A percentile compares a stretch with the other conserved stretches of the same genome.
These are phyloP conservation scores for Globisporangium perplexum DNA, from an alignment of 352 stramenopile genomes.

Conservation along the genomic window DNA sequence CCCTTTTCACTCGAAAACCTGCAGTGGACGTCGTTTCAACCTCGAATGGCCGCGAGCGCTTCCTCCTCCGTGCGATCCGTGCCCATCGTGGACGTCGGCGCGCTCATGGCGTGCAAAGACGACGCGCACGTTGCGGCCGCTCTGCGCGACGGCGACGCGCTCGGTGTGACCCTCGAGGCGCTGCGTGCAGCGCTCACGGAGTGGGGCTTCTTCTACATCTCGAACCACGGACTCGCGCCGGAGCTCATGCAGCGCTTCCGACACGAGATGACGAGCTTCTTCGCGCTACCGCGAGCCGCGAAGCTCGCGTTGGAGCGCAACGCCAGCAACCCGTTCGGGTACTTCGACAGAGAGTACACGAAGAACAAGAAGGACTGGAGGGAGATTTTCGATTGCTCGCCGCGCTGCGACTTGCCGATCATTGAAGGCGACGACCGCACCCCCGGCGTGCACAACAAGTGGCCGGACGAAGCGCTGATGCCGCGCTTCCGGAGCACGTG, in stretches of 20 bases:
- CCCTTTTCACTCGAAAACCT: too few relatives aligned
- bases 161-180: conserved; percentile 32
- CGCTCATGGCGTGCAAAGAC: conserved; percentile 29
- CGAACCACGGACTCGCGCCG: conserved; percentile 64
- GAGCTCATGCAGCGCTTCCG: conserved; percentile 68
- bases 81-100: conserved; percentile 41
- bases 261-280: conserved; percentile 72
- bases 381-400: conserved; percentile 71
- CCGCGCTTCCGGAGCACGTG: conserved; percentile 53
- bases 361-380: conserved; percentile 94
- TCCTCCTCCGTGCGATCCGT: conserved; percentile 10
- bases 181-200: conserved; percentile 52
- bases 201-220: conserved; percentile 93
- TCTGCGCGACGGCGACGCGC: conserved; percentile 10
- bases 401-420: conserved; percentile 17
- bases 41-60: too few relatives aligned
- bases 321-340: conserved; percentile 84
- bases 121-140: conserved; percentile 29
- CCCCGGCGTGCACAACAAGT: conserved; percentile 80
- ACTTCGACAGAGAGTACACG: conserved; percentile 93
- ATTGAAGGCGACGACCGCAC: conserved; percentile 11
- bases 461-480: conserved; percentile 35
- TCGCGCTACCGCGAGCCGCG: conserved; percentile 54
- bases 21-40: too few relatives aligned
- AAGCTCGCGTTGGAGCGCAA: conserved; percentile 63